Conservation (phyloP, 805 yeast species). For the Candida schatavii region DNA sequence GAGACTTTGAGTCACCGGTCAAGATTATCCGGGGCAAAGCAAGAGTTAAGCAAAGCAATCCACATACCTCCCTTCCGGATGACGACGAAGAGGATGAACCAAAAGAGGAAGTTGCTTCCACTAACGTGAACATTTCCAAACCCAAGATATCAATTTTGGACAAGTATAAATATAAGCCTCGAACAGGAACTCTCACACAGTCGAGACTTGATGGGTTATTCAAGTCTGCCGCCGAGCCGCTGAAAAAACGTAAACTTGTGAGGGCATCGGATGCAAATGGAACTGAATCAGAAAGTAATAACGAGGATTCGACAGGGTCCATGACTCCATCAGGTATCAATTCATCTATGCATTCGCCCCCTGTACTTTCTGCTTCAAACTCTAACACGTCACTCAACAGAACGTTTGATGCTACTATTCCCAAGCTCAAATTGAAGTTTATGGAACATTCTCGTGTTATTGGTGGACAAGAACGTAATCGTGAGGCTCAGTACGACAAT, state of each 20-base stretch:
- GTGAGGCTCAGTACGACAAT: constrained; percentile 12
- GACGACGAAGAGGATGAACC: background rate
- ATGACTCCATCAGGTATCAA: constrained; percentile 5
- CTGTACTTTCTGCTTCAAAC: background rate
- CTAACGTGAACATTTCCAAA: constrained; percentile 38
- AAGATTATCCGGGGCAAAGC: constrained; percentile 30
- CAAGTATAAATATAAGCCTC: constrained; percentile 34
- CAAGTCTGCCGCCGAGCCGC: constrained; percentile 7
- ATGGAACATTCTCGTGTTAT: constrained; percentile 8
- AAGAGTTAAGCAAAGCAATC: constrained; percentile 16
- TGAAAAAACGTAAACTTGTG: constrained; percentile 35
- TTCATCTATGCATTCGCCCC: constrained; percentile 3
- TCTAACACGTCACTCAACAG: background rate
- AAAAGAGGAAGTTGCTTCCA: constrained; percentile 14
- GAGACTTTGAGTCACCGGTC: constrained; percentile 36
- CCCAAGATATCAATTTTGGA: constrained; percentile 43
- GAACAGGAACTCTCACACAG: constrained; percentile 16
- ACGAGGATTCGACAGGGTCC: constrained; percentile 3
- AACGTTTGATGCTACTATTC: background rate
- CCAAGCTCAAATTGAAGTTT: constrained; percentile 9
- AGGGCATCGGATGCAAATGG: constrained; percentile 25
- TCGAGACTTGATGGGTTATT: constrained; percentile 26
- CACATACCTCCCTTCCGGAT: constrained; percentile 19
- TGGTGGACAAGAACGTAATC: constrained; percentile 5
- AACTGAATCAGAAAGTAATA: constrained; percentile 7